A percentile compares a stretch with the other conserved stretches of the same genome.
These are phyloP conservation scores for Crithidia acanthocephali DNA, from an alignment of 208 protist genomes.

Conservation along the genomic window DNA sequence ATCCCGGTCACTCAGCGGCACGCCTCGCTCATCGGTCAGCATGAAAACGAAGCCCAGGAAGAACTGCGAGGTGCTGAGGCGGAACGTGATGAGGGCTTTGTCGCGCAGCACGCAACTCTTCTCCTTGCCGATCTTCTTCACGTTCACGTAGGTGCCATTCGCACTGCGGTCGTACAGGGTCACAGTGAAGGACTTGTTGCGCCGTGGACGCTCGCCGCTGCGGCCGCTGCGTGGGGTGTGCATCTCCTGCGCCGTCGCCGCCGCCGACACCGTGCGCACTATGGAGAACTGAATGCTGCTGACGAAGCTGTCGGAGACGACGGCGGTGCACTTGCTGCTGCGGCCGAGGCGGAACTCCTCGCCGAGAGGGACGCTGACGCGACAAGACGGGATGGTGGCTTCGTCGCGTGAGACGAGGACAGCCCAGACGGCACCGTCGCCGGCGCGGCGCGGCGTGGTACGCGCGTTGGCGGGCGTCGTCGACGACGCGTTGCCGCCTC, in stretches of 20 bases:
- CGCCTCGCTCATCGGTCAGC: constrained; percentile 68
- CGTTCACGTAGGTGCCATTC: constrained; percentile 92
- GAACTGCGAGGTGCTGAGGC: constrained; percentile 80
- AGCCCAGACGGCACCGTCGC: constrained; percentile 62
- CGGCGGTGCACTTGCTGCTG: constrained; percentile 84
- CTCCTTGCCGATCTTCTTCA: constrained; percentile 86
- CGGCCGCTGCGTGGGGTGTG: constrained; percentile 28
- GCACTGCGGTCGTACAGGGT: constrained; percentile 75
- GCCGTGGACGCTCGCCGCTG: constrained; percentile 22
- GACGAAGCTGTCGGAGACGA: constrained; percentile 75
- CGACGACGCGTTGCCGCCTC: too few relatives aligned
- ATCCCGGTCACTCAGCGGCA: constrained; percentile 45
- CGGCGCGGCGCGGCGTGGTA: constrained; percentile 12
- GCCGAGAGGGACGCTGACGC: constrained; percentile 52
- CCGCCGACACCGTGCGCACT: constrained; percentile 37
- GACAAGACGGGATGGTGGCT: constrained; percentile 71
- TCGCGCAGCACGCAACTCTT: constrained; percentile 71
- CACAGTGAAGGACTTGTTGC: constrained; percentile 37
- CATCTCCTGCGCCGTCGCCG: constrained; percentile 24
- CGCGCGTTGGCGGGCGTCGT: not conserved
- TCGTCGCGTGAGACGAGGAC: constrained; percentile 80
- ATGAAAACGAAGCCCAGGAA: constrained; percentile 90
- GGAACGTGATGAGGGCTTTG: constrained; percentile 85
- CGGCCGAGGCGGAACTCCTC: constrained; percentile 81
- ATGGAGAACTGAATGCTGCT: constrained; percentile 89